Base-by-base conservation (phyloP, 164 flowering plant species). In the Liquidambar formosana region DNA sequence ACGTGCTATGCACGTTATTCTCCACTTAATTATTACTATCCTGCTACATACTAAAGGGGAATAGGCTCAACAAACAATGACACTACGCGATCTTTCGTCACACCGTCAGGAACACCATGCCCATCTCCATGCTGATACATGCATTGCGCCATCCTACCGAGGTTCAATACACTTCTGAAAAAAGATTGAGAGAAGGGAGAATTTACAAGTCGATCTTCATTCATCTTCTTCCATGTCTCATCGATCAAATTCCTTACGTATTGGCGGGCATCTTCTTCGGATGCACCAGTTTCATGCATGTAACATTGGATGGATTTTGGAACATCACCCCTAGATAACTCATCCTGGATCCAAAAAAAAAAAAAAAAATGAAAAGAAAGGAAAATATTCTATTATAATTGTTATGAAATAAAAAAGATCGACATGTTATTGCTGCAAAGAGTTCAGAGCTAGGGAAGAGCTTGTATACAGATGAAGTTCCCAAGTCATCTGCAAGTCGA, bases 241-340 rank as follows among this genome's bases (percentile, higher is more conserved):
- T 18, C 47, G 0, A 76, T 65, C 46, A 71, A 61, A 14, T 25
- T 13, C 45, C n/a, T 23, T 23, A 80, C 63, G 57, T 73, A 44
- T 13, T 67, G 64, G 11, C 83, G 78, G 5, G 83, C 82, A 41
- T 43, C 74, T 23, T 73, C 75, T 67, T 80, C 76, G 0, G 72
- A 76, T 19, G 64, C 71, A 8, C 78, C 75, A 21, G 65, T 78
- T 13, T 82, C 80, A 19, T 68, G 11, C 85, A 82, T 82, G 65
- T 77, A 76, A 52, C 80, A 82, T 46, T 80, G 75, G 0, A 82
- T 59, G 23, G 81, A 73, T 65, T 82, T 79, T 10, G 68, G 80
- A 46, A 53, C 67, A 57, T 82, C 85, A 0, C 85, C 85, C 48
- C 73, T 71, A 10, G 61, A 54, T 18, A 76, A 10, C 54, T 79